Conservation (phyloP, 2,329 filamentous ascomycete genomes). For the Paracamarosporium sp. region DNA sequence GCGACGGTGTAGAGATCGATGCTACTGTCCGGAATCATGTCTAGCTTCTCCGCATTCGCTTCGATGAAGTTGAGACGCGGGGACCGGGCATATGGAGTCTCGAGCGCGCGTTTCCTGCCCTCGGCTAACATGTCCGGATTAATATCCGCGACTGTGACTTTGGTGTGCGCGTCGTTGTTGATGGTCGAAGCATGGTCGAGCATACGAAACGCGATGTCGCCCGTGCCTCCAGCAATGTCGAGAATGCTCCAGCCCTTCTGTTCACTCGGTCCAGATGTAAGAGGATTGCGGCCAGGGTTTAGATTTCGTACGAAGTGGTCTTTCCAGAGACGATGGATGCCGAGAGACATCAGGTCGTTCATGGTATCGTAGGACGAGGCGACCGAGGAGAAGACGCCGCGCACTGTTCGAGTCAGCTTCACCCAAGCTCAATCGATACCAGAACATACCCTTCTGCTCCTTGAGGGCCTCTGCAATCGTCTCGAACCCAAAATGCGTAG, state of each 20-base stretch:
- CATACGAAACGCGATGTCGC: constrained; percentile 97
- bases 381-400: constrained; percentile 91
- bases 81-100: constrained; percentile 64
- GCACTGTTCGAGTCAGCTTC: constrained; percentile 61
- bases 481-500: constrained; percentile 91
- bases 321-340: constrained; percentile 96
- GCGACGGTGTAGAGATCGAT: constrained; percentile 97
- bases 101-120: constrained; percentile 77
- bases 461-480: constrained; percentile 84
- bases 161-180: constrained; percentile 79
- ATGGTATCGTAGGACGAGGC: constrained; percentile 95
- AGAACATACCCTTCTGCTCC: constrained; percentile 64
- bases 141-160: constrained; percentile 93
- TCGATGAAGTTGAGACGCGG: constrained; percentile 75
- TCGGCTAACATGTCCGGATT: constrained; percentile 94
- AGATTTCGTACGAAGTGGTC: constrained; percentile 93
- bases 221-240: constrained; percentile 95
- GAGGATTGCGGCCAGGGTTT: constrained; percentile 74
- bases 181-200: constrained; percentile 84
- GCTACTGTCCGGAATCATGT: constrained; percentile 69
- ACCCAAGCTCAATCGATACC: background rate
- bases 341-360: constrained; percentile 99
- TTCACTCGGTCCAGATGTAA: constrained; percentile 44
- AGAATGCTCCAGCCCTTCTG: constrained; percentile 74
- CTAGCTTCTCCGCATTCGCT: constrained; percentile 84